Base-by-base conservation (phyloP, 1,284 basidiomycete species). In the Porogramme epimiltina region DNA sequence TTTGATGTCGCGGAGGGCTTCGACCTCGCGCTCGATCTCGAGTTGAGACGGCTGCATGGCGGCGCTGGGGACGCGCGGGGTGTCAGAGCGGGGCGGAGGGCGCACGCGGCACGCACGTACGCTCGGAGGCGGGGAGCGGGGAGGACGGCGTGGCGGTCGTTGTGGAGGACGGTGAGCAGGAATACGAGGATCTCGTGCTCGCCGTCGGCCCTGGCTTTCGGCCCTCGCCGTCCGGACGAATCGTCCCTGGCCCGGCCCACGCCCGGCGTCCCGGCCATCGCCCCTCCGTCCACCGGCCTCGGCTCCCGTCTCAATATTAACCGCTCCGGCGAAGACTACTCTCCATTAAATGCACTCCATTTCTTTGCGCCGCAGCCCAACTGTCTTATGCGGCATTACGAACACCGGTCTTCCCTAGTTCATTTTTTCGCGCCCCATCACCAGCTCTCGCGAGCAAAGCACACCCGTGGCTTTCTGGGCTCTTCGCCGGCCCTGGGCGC, bases 1-100 rank as follows among this genome's bases (percentile, higher is more conserved):
- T 54, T 81, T 80, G 60, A 95, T 84, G 71, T 93, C 89, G 59
- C 90, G 81, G 47, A 95, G 77, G 33, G 89, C 89, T 69, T 92
- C 89, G 39, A 91, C 85, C 76, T 94, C 91, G 60, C 91, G 82
- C 70, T 89, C 87, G 64, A 93, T 92, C 73, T 93, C 91, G 66
- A 86, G 83, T 63, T 89, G 81, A 26, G 91, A 89, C 55, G 88
- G 88, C 61, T 89, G 87, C 73, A 89, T 85, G 33, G 53, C 56
- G 52, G 44, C 36, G 47, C 33, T 45, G 46, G 6, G 42, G 52
- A 41, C 36, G 47, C 33, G 42, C 43, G 6, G 42, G 19, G 23
- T n/a, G 44, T 47, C 20, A 48, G 56, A 41, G 37, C 16, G 19
- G 22, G 25, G 33, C 44, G 25, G 16, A 15, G 25, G 6, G 41